Percentiles rank a stretch among this genome's conserved stretches.
These are phyloP conservation scores for Penicillium diatomitis DNA, from an alignment of 495 filamentous ascomycete species.

Conservation along the genomic window DNA sequence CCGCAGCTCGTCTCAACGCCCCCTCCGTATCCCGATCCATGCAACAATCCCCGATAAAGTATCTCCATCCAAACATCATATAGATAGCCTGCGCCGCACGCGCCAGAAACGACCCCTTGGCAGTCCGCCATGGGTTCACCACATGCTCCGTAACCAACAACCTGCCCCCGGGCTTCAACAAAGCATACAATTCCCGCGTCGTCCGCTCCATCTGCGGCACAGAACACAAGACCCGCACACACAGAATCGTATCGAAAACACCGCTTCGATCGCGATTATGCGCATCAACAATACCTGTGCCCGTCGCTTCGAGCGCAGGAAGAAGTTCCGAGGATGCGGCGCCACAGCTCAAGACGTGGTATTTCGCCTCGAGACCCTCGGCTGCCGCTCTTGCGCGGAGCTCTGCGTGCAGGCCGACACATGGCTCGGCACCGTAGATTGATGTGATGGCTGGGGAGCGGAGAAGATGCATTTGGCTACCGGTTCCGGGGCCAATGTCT, in stretches of 20 bases:
- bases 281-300: slow-evolving; percentile 20
- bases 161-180: slow-evolving; percentile 56
- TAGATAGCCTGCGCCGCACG: slow-evolving; percentile 31
- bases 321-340: slow-evolving; percentile 44
- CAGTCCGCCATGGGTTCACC: slow-evolving; percentile 33
- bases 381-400: slow-evolving; percentile 37
- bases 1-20: slow-evolving; percentile 37
- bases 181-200: slow-evolving; percentile 47
- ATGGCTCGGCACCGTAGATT: slow-evolving; percentile 64
- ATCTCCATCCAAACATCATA: slow-evolving; percentile 28
- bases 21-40: slow-evolving; percentile 47
- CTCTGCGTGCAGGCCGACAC: slow-evolving; percentile 40
- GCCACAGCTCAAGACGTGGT: slow-evolving; percentile 54
- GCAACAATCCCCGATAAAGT: slow-evolving; percentile 50
- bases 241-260: slow-evolving; percentile 58
- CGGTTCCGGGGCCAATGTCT: slow-evolving; percentile 43
- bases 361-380: slow-evolving; percentile 48
- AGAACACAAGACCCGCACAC: slow-evolving; percentile 62
- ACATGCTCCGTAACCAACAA: slow-evolving; percentile 71
- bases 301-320: slow-evolving; percentile 27
- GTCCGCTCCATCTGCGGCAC: slow-evolving; percentile 54
- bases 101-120: slow-evolving; percentile 42
- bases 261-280: slow-evolving; percentile 19
- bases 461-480: slow-evolving; percentile 38
- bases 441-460: slow-evolving; percentile 37